These are phyloP conservation scores for Poterioochromonas sp. DNA, from an alignment of 352 stramenopile species.

Conservation along the genomic window DNA sequence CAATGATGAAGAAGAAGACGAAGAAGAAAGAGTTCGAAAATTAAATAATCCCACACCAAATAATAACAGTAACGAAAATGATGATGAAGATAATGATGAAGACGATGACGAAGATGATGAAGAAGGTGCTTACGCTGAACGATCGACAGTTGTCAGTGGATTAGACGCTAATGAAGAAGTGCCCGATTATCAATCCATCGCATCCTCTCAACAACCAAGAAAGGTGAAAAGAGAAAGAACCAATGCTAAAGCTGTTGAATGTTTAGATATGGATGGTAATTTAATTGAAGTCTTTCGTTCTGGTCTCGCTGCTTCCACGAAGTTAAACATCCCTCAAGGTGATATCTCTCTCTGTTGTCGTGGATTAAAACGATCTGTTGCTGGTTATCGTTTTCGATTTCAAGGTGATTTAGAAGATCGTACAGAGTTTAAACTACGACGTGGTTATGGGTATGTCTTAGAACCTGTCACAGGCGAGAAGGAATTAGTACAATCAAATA, in stretches of 20 bases:
- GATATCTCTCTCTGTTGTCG: slow-evolving; percentile 25
- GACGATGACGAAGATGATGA: too few species aligned
- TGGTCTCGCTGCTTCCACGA: background rate
- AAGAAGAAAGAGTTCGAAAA: too few species aligned
- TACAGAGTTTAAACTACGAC: background rate
- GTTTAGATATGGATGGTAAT: background rate
- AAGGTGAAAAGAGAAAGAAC: background rate
- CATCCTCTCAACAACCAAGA: background rate
- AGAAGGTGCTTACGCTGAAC: too few species aligned
- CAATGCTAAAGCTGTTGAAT: slow-evolving; percentile 23
- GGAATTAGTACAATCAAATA: background rate
- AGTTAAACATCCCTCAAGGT: background rate
- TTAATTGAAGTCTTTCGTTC: background rate
- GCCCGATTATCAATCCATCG: background rate
- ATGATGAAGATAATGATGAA: too few species aligned
- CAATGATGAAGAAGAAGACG: too few species aligned
- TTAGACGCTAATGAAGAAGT: background rate
- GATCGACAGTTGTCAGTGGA: background rate
- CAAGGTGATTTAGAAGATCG: background rate
- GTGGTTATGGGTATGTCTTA: slow-evolving; percentile 6
- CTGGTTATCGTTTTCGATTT: slow-evolving; percentile 13
- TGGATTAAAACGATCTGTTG: slow-evolving; percentile 1
- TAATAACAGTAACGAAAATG: too few species aligned
- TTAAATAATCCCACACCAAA: too few species aligned
- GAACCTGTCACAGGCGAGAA: background rate